Conservation (phyloP, 768 basidiomycete species). For the Austroboletus festivus region DNA sequence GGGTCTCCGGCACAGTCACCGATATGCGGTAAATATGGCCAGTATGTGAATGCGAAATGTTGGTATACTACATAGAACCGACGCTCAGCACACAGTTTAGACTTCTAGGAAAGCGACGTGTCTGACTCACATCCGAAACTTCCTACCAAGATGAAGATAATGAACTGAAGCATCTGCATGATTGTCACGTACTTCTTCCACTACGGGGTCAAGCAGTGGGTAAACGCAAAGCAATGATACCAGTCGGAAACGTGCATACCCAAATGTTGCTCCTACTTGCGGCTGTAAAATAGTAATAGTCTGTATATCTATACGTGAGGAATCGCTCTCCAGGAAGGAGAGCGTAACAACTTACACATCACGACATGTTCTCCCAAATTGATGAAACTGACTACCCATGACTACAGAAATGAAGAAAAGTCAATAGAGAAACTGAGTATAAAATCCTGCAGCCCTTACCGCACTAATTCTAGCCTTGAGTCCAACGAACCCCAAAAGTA, state of each 20-base stretch:
- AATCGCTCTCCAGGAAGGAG: too few species aligned
- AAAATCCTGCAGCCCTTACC: too few species aligned
- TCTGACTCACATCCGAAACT: constrained; percentile 97
- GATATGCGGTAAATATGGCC: constrained; percentile 57
- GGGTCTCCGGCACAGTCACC: constrained; percentile 90
- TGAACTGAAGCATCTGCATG: constrained; percentile 95
- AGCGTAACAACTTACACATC: constrained; percentile 85
- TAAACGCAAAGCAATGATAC: not conserved
- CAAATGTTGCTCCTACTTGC: constrained; percentile 96
- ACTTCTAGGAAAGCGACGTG: not conserved
- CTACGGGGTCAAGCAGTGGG: constrained; percentile 44
- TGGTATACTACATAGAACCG: constrained; percentile 72
- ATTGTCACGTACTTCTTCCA: constrained; percentile 99
- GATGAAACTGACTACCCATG: constrained; percentile 91
- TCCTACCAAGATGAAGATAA: constrained; percentile 85
- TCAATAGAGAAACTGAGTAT: not conserved
- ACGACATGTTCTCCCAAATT: constrained; percentile 94
- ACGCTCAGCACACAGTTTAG: not conserved
- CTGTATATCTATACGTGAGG: constrained; percentile 36
- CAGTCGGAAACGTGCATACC: constrained; percentile 55
- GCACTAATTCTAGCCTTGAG: too few species aligned
- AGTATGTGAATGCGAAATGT: constrained; percentile 71
- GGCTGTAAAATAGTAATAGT: constrained; percentile 99
- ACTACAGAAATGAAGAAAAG: constrained; percentile 46
- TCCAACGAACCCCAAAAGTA: constrained; percentile 92